Evolutionary conservation across 225 moss, liverwort and hornwort species (phyloP), one percentile per base, ranked within the genome.

Genomic region (Climacium dendroides): DNA sequence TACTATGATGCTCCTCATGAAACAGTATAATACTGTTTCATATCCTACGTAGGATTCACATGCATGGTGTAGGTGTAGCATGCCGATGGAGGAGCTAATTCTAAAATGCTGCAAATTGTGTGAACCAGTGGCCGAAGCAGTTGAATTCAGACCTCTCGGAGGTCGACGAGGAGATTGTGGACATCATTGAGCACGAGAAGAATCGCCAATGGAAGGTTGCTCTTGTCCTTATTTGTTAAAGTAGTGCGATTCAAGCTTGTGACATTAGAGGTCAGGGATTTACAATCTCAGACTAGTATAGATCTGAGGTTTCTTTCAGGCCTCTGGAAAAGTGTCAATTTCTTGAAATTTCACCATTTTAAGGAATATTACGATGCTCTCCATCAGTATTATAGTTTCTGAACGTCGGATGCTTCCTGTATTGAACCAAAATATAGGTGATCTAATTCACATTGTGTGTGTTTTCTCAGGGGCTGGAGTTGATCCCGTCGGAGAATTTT

Each of bases 401-500:
- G 11, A 41, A 70, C 15, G 45, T 45, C 43, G 71, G 16, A 5
- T 34, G 20, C 15, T 29, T 48, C 29, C 69, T 54, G 9, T 26
- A 19, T 54, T 82, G 82, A 64, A n/a, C 35, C 25, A 25, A 35
- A 81, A 50, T 24, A 50, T 26, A 1, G 16, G 16, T 41, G 62
- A 23, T 55, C 50, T 65, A 55, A 47, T 8, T 26, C 13, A 11
- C 30, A 10, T 52, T 50, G 47, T 37, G 7, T 83, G 5, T 64
- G 50, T 66, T 28, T 58, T 7, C 8, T 53, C 83, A 97, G 97
- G 97, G 99, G 13, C 89, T 99, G 89, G 96, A 99, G 90, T 92
- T 99, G 61, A 99, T 99, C 35, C 97, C 99, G 32, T 99, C 97
- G 32, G 99, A 99, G 91, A 99, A 99, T 89, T 99, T 99, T 92